Percentiles rank a stretch among this genome's conserved stretches.
These are phyloP conservation scores for Cajanus cajan DNA, from an alignment of 306 rosid genomes.

Conservation along the genomic window DNA sequence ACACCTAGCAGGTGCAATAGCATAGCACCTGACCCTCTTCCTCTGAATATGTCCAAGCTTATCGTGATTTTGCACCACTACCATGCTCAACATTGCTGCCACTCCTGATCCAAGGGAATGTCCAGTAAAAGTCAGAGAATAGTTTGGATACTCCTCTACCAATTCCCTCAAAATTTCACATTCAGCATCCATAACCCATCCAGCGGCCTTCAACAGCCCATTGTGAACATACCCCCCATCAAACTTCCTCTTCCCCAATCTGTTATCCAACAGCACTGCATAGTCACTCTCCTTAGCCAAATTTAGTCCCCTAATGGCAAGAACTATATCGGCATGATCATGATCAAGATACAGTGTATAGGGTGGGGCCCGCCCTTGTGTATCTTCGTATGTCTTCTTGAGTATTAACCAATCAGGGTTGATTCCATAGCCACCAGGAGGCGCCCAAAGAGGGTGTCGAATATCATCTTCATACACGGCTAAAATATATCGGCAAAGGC, in stretches of 20 bases:
- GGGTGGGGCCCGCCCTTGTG: conserved; percentile 75
- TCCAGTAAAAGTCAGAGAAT: conserved; percentile 87
- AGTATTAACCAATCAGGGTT: conserved; percentile 63
- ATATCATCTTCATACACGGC: conserved; percentile 88
- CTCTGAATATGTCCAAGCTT: conserved; percentile 71
- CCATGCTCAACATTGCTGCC: conserved; percentile 70
- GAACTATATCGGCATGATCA: conserved; percentile 75
- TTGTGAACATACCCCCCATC: conserved; percentile 97
- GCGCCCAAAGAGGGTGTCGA: conserved; percentile 74
- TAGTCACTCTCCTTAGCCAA: conserved; percentile 88
- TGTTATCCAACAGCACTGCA: conserved; percentile 78
- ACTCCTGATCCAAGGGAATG: conserved; percentile 98
- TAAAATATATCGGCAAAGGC: conserved; percentile 81
- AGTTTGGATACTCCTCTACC: conserved; percentile 63
- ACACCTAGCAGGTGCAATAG: conserved; percentile 97
- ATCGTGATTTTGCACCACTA: conserved; percentile 68
- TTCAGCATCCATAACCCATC: conserved; percentile 75
- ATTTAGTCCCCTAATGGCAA: conserved; percentile 88
- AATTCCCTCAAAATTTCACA: conserved; percentile 58
- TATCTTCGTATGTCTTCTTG: conserved; percentile 67
- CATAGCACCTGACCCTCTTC: conserved; percentile 81
- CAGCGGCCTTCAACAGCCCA: conserved; percentile 89
- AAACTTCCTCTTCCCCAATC: conserved; percentile 80
- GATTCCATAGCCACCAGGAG: conserved; percentile 87
- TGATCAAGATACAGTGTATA: conserved; percentile 81